phyloP scores from a whole-genome alignment of 129 eudicot genomes.

The Chrysanthemum makinoi region DNA sequence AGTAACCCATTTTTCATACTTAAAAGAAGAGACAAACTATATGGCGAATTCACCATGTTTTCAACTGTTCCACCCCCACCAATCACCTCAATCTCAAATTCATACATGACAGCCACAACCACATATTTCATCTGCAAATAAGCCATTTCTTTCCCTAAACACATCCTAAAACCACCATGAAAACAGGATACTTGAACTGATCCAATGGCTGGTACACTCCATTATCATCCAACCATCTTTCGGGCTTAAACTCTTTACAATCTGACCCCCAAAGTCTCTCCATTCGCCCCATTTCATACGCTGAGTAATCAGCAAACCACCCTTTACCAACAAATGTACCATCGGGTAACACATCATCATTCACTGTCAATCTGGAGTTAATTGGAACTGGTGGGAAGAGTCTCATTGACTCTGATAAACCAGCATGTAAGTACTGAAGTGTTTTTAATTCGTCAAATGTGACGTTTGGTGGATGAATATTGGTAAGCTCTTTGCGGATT shows the following conservation, averaged over 20 bases:
- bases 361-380: constrained; percentile 42
- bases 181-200: constrained; percentile 55
- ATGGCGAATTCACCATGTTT: constrained; percentile 45
- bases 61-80: constrained; percentile 49
- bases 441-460: constrained; percentile 36
- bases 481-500: constrained; percentile 23
- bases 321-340: constrained; percentile 53
- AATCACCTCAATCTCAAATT: constrained; percentile 47
- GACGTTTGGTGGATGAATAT: constrained; percentile 18
- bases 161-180: constrained; percentile 68
- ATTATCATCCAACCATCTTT: constrained; percentile 53
- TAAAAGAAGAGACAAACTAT: constrained; percentile 41
- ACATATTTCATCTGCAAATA: constrained; percentile 58
- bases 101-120: constrained; percentile 44
- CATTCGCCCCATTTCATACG: constrained; percentile 77
- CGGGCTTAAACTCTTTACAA: constrained; percentile 54
- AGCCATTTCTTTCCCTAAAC: constrained; percentile 75
- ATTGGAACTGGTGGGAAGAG: constrained; percentile 60
- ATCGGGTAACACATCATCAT: constrained; percentile 49
- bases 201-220: constrained; percentile 37
- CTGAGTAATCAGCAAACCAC: constrained; percentile 56
- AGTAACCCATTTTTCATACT: constrained; percentile 54
- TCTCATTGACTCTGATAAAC: constrained; percentile 56
- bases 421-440: constrained; percentile 47
- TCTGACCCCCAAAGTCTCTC: constrained; percentile 60